phyloP scores from a whole-genome alignment of 1,284 basidiomycete species.

The Phellinidium pouzarii region DNA sequence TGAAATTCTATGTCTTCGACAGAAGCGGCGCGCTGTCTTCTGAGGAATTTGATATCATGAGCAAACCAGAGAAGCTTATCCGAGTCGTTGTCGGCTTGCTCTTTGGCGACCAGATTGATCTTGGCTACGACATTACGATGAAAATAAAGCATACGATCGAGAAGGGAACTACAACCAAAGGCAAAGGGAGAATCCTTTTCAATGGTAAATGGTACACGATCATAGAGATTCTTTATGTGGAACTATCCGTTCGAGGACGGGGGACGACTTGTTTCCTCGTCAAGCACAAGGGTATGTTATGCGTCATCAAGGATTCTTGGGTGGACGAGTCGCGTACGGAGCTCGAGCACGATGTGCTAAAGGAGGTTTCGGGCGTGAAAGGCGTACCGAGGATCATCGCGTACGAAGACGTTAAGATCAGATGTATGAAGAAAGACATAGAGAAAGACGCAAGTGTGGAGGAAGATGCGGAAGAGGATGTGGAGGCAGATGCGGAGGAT shows the following conservation, averaged over 20 bases:
- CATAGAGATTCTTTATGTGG: background rate
- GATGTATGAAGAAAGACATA: background rate
- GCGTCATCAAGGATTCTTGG: background rate
- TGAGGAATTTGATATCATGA: background rate
- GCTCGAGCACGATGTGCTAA: background rate
- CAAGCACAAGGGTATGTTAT: background rate
- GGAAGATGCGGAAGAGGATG: background rate
- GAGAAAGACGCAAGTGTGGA: no score
- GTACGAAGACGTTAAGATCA: background rate
- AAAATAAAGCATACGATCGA: no score
- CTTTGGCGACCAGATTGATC: background rate
- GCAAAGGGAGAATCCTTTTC: background rate
- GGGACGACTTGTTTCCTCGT: no score
- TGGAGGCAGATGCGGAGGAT: background rate
- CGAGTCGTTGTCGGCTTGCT: background rate
- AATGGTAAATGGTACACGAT: no score
- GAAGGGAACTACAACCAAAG: no score
- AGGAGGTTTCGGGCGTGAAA: background rate
- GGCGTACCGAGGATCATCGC: background rate
- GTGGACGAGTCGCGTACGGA: background rate
- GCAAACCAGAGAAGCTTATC: background rate
- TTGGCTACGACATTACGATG: background rate
- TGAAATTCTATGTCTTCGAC: background rate
- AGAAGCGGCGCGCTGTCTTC: background rate
- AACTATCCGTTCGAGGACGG: background rate